Base-by-base conservation (phyloP, 352 stramenopile species). In the Phytophthora tentaculata region DNA sequence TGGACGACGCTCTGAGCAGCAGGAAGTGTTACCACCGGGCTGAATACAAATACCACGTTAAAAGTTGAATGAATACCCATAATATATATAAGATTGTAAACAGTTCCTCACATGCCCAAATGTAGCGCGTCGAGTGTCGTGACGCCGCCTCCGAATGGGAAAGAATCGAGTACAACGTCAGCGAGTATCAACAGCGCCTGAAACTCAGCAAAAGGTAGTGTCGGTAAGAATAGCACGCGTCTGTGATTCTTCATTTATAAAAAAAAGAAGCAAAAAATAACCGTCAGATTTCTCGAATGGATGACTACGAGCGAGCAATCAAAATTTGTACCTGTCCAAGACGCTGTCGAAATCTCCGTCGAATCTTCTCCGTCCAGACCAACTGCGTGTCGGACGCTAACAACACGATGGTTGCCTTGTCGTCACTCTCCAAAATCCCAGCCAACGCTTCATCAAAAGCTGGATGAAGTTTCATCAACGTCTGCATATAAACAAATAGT, bases 121-220 rank as follows among this genome's bases (percentile, higher is more conserved):
- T 86, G 76, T 59, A 97, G 76, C 2, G 86, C 83, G 32, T 97
- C 90, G 26, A 97, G 79, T 8, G 83, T 90, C 5, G 88, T 96
- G 32, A 97, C 87, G 24, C 90, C 88, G 14, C 90, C 88, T 24
- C 88, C 90, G 29, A 96, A 96, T 24, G 88, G 87, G 44, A 94
- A 96, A 32, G 88, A 83, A 56, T 97, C 89, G 8, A 97, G 65
- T 9, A 94, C 63, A 20, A 97, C 87, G 59, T 94, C 87, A 3
- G 83, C 74, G 8, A 69, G 58, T 10, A 75, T 64, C 26, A 94
- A 71, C 14, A 92, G 64, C 1, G 70, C 73, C 39, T 89, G 77
- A 58, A 89, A 94, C 16, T 82, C 72, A 2, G 69, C 54, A 61
- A 88, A 85, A 2, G 77, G 75, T 41, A 96, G 61, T 22, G 83